Evolutionary conservation across 345 rosid species (phyloP).

Genomic region (Firmiana major): DNA sequence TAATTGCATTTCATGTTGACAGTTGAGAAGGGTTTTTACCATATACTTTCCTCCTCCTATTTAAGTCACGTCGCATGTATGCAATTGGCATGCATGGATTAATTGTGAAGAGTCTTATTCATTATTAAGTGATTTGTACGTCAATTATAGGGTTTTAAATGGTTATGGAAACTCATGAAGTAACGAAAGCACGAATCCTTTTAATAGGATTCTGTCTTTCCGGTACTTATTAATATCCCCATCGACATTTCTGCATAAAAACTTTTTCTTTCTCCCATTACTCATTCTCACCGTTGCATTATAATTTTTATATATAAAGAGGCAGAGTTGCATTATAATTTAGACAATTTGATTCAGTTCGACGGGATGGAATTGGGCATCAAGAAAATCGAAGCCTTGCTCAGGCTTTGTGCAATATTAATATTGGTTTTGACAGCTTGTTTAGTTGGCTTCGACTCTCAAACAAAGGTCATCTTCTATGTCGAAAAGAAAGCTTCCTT

Average conservation of each 20-base stretch:
- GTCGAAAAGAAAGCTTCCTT: constrained; percentile 13
- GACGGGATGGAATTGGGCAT: not conserved
- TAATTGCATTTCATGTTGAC: too few relatives aligned
- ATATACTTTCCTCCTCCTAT: too few relatives aligned
- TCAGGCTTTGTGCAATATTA: not conserved
- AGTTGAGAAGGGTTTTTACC: too few relatives aligned
- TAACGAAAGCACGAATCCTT: too few relatives aligned
- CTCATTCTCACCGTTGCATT: not conserved
- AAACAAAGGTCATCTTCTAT: constrained; percentile 13
- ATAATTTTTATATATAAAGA: not conserved
- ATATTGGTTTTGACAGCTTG: constrained; percentile 2
- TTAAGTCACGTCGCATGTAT: too few relatives aligned
- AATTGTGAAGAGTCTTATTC: too few relatives aligned
- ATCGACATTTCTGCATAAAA: not conserved
- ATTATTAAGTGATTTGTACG: too few relatives aligned
- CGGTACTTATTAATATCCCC: not conserved
- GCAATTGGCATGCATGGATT: too few relatives aligned
- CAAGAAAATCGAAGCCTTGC: constrained; percentile 1
- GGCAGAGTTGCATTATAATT: too few relatives aligned
- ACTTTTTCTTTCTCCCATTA: not conserved
- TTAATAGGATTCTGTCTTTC: not conserved
- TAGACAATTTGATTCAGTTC: not conserved
- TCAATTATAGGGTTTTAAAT: not conserved
- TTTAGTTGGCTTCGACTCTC: not conserved
- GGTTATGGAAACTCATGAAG: too few relatives aligned